phyloP scores from a whole-genome alignment of 2,329 filamentous ascomycete species.

The Neofusicoccum sp. region DNA sequence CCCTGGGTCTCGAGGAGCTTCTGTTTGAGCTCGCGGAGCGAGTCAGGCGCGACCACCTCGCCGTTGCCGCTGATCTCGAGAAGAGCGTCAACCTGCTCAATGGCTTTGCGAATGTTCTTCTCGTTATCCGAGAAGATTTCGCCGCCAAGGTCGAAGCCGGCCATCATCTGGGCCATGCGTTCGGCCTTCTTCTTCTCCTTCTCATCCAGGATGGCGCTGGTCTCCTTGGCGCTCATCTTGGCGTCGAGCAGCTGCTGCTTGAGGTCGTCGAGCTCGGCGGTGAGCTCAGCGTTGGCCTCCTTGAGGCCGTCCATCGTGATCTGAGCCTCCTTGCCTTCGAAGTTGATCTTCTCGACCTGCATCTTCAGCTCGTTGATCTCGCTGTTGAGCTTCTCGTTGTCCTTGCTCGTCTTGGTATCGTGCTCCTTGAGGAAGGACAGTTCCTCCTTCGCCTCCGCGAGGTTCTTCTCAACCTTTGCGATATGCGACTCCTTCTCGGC shows the following conservation, averaged over 20 bases:
- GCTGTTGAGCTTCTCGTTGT: slow-evolving; percentile 82
- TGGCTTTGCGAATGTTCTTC: slow-evolving; percentile 77
- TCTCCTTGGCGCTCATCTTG: slow-evolving; percentile 95
- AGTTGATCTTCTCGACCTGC: slow-evolving; percentile 92
- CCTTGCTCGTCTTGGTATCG: slow-evolving; percentile 78
- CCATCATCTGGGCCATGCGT: slow-evolving; percentile 99
- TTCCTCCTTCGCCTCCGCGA: slow-evolving; percentile 85
- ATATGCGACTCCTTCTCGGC: slow-evolving; percentile 88
- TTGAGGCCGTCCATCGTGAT: slow-evolving; percentile 98
- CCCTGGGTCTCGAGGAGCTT: slow-evolving; percentile 87
- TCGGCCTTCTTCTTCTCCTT: slow-evolving; percentile 99
- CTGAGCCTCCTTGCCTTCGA: slow-evolving; percentile 93
- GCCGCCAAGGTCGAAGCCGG: slow-evolving; percentile 89
- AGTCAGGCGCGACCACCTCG: slow-evolving; percentile 78
- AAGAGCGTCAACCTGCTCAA: slow-evolving; percentile 79
- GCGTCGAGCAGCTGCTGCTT: slow-evolving; percentile 96
- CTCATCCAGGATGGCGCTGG: slow-evolving; percentile 84
- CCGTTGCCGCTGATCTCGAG: slow-evolving; percentile 76
- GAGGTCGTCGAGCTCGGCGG: slow-evolving; percentile 86
- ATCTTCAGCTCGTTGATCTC: slow-evolving; percentile 94
- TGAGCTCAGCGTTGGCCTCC: slow-evolving; percentile 92
- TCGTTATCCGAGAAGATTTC: slow-evolving; percentile 96
- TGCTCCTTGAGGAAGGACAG: slow-evolving; percentile 83
- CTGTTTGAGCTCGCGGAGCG: slow-evolving; percentile 74
- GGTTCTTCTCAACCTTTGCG: slow-evolving; percentile 74